These are phyloP conservation scores for Pyrus betulifolia DNA, from an alignment of 306 rosid genomes.

Conservation along the genomic window DNA sequence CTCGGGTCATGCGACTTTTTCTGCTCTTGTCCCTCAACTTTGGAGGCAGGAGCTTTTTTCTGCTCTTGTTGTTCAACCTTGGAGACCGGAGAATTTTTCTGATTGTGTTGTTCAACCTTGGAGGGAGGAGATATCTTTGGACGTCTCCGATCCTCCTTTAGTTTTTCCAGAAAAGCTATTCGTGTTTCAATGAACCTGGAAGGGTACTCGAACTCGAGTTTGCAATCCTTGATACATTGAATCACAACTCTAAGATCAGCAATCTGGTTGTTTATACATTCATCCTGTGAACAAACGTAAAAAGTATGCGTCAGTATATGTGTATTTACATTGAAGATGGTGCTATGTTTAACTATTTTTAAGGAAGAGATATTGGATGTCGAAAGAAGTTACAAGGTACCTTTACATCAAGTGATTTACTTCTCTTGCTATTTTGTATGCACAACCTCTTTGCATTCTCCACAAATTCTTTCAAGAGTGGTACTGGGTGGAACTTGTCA, in stretches of 20 bases:
- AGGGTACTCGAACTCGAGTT: conserved; percentile 26
- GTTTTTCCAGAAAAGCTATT: conserved; percentile 13
- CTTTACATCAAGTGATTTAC: conserved; percentile 17
- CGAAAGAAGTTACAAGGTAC: conserved; percentile 5
- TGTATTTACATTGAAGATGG: background rate
- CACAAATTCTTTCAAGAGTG: conserved; percentile 21
- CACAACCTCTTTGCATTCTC: background rate
- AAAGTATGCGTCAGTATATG: background rate
- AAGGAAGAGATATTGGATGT: background rate
- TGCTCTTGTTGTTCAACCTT: background rate
- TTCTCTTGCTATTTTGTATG: background rate
- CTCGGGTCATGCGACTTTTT: background rate
- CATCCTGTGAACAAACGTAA: conserved; percentile 25
- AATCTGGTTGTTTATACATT: conserved; percentile 27
- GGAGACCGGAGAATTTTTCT: background rate
- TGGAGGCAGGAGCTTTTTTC: background rate
- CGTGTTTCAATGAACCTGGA: conserved; percentile 18
- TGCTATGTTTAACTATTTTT: background rate
- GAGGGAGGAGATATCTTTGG: background rate
- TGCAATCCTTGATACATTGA: conserved; percentile 38
- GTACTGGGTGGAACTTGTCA: conserved; percentile 32
- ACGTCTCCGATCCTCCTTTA: conserved; percentile 7
- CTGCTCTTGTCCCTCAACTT: background rate
- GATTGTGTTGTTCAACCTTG: background rate
- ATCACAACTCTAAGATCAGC: conserved; percentile 23